Evolutionary conservation across 371 early-diverging fungal genomes (phyloP).

Genomic region (Amoeboaphelidium protococcarum): DNA sequence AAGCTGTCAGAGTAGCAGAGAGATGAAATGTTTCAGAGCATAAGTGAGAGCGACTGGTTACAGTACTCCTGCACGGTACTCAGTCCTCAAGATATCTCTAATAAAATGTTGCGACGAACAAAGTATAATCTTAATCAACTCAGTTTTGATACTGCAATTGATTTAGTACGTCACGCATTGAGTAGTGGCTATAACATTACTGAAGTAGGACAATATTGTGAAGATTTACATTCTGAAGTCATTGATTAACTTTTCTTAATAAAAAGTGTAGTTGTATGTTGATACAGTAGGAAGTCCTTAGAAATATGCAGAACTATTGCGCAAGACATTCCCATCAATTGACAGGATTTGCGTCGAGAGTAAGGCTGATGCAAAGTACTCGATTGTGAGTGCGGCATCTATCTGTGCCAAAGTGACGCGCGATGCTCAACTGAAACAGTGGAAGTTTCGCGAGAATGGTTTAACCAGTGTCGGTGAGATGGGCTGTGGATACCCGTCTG

Average conservation of each 20-base stretch:
- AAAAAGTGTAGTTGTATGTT: no score
- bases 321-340: constrained; percentile 35
- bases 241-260: no score
- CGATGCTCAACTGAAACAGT: constrained; percentile 50
- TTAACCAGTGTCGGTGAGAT: no score
- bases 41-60: constrained; percentile 33
- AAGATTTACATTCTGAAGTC: no score
- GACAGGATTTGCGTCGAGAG: constrained; percentile 58
- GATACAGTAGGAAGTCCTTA: constrained; percentile 93
- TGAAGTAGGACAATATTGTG: no score
- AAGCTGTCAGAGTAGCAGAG: constrained; percentile 44
- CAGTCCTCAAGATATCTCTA: constrained; percentile 67
- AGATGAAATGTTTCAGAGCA: constrained; percentile 28
- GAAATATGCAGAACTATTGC: constrained; percentile 49
- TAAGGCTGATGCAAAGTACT: constrained; percentile 88
- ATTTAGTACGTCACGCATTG: constrained; percentile 36
- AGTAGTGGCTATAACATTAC: constrained; percentile 32
- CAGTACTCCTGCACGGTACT: constrained; percentile 60
- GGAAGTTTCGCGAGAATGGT: constrained; percentile 37
- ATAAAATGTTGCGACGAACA: constrained; percentile 42
- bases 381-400: constrained; percentile 94
- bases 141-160: constrained; percentile 77
- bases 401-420: constrained; percentile 92
- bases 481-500: constrained; percentile 98
- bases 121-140: constrained; percentile 84